Base-by-base conservation (phyloP, 2,329 filamentous ascomycete species). In the Trichoderma pleuroti region DNA sequence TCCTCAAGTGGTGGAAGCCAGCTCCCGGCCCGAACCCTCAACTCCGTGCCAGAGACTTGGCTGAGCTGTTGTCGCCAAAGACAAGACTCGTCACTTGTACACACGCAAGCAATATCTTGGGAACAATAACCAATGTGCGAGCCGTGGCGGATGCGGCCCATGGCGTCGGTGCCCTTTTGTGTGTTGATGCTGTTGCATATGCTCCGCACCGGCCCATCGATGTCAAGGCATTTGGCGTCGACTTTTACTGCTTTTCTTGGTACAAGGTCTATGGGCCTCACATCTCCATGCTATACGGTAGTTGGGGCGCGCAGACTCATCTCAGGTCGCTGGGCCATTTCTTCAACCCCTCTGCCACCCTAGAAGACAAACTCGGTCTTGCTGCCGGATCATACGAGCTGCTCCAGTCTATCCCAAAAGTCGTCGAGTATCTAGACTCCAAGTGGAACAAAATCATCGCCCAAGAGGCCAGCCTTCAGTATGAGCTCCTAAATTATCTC, bases 221-320 rank as follows among this genome's bases (percentile, higher is more conserved):
- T 77, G 90, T 94, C 5, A 84, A 87, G 73, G 87, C 82, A 0
- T 83, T 93, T 0, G 91, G 86, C 1, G 90, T 91, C 0, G 92
- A 95, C 77, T 90, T 94, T 74, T 95, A 94, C 78, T 81, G 85
- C n/a, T 93, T 94, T 77, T 90, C 86, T 0, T 94, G 92, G 92
- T 94, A 94, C 81, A 95, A 95, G 78, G 88, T 94, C 2, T 94
- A 92, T 76, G 92, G 92, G 0, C 92, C 92, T 1, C 92, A 94
- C 74, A 84, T 94, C 1, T 86, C 91, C 0, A 86, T 91, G 73
- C 82, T 95, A 1, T 95, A 93, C 76, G 91, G 87, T 6, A 87
- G 87, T 28, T 82, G 82, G 5, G 76, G 79, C 0, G 89, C 88
- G 0, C 88, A 91, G 72, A 76, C 85, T 18, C 79, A 85, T 61